Evolutionary conservation across 192 early-diverging fungal genomes (phyloP).

Genomic region (Spizellomyces punctatus): DNA sequence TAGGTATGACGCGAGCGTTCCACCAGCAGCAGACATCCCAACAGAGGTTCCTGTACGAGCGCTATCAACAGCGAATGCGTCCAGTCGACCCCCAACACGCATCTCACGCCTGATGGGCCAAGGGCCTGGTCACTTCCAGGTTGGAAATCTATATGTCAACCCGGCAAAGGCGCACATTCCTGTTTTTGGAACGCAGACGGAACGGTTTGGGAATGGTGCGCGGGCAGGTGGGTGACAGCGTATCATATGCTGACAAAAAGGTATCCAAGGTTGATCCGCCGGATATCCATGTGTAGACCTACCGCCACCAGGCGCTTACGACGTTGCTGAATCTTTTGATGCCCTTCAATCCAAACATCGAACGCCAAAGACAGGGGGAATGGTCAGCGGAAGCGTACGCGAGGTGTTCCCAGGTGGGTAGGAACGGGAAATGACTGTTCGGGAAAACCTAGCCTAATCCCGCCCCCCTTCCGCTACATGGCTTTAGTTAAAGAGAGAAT

Average conservation of each 20-base stretch:
- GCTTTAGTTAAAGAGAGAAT: constrained; percentile 43
- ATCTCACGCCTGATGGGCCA: constrained; percentile 27
- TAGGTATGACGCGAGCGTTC: constrained; percentile 31
- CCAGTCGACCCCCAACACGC: constrained; percentile 22
- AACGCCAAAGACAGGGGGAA: constrained; percentile 33
- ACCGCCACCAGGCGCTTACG: constrained; percentile 59
- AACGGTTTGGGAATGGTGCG: constrained; percentile 43
- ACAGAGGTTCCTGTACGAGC: background rate
- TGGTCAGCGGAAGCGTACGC: constrained; percentile 39
- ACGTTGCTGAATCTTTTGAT: constrained; percentile 48
- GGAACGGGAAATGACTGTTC: background rate
- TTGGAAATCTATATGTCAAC: constrained; percentile 34
- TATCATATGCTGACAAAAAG: too few species aligned
- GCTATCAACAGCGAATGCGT: constrained; percentile 5
- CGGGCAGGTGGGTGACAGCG: too few species aligned
- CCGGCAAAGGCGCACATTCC: constrained; percentile 46
- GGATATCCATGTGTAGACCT: constrained; percentile 24
- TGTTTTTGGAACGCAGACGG: constrained; percentile 60
- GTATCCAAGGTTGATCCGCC: too few species aligned
- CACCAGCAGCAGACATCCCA: constrained; percentile 17
- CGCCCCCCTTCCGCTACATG: background rate
- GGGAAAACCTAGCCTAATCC: background rate
- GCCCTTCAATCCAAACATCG: constrained; percentile 38
- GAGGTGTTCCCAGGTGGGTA: constrained; percentile 50
- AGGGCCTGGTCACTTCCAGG: constrained; percentile 32